Evolutionary conservation across 1,139 yeast species (phyloP).

Genomic region (Sugiyamaella novakii): DNA sequence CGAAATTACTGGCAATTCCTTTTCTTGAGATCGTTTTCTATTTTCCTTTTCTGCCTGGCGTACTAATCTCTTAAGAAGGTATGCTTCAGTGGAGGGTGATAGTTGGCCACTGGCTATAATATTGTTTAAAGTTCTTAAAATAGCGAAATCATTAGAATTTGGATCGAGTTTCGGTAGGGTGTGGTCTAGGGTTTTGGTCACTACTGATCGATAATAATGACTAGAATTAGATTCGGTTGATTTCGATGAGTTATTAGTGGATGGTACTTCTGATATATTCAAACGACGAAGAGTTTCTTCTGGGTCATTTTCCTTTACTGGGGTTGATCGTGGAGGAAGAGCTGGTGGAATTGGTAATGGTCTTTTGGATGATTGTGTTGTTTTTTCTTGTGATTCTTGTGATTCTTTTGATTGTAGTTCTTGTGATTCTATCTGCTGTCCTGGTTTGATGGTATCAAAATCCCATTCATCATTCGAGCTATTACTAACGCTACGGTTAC

Average conservation of each 20-base stretch:
- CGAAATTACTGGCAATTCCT: not conserved
- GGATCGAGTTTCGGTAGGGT: slow-evolving; percentile 29
- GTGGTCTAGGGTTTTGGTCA: slow-evolving; percentile 26
- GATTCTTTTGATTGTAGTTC: not conserved
- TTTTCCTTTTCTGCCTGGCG: slow-evolving; percentile 24
- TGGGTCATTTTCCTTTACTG: not conserved
- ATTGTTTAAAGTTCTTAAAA: slow-evolving; percentile 21
- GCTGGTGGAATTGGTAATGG: slow-evolving; percentile 14
- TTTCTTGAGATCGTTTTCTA: slow-evolving; percentile 1
- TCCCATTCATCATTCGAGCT: slow-evolving; percentile 43
- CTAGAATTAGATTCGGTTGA: slow-evolving; percentile 1
- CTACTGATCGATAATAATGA: slow-evolving; percentile 13
- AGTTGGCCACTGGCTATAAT: slow-evolving; percentile 23
- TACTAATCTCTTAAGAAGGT: slow-evolving; percentile 30
- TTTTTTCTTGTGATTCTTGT: not conserved
- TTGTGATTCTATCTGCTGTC: not conserved
- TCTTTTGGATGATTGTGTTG: slow-evolving; percentile 1
- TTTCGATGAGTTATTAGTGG: not conserved
- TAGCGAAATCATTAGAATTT: slow-evolving; percentile 21
- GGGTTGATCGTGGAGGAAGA: slow-evolving; percentile 7
- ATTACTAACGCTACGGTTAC: slow-evolving; percentile 6
- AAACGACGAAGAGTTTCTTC: slow-evolving; percentile 22
- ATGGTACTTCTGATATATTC: slow-evolving; percentile 8
- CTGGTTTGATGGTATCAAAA: slow-evolving; percentile 44
- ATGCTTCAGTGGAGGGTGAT: slow-evolving; percentile 30